Evolutionary conservation across 2,329 filamentous ascomycete species (phyloP), one percentile per base, ranked within the genome.

Genomic region (Fusarium sp.): DNA sequence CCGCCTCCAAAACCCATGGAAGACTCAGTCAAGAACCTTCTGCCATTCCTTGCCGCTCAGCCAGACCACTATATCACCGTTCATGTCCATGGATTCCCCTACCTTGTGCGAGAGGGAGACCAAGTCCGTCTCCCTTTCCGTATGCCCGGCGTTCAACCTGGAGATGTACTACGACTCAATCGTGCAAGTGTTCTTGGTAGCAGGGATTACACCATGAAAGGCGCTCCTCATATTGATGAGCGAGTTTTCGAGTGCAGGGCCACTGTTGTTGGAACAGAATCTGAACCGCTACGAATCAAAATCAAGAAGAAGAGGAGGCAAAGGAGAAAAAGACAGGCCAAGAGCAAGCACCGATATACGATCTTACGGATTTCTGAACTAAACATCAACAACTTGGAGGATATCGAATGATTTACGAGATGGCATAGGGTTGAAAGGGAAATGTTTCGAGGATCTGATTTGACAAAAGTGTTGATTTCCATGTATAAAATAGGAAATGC

Each of bases 261-360:
- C 18, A 89, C 91, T 37, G 94, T 99, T 30, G 87, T 96, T 69
- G 95, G 94, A 9, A 89, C 92, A 10, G 96, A 98, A 83, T 88
- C 89, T 62, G 93, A 95, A 84, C 93, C 93, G 37, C 80, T 95
- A 83, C 85, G 93, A 63, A 84, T 90, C 75, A 93, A 93, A 84
- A 86, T 93, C 83, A 95, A 95, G 88, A 95, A 88, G 76, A 95
- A 94, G 88, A 84, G 90, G 85, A 92, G 89, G 77, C 92, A 92
- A 81, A 85, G 93, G 78, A 87, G 92, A 78, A 87, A 89, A 53
- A 93, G 90, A 85, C 89, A 88, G 64, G 92, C 96, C 13, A 91
- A 87, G 84, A 98, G 94, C 85, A 98, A 99, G 88, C 93, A 97
- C 80, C 87, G 89, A 77, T 97, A 92, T 81, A 99, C 96, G 5